Percentiles rank a stretch among this genome's conserved stretches.
Evolutionary conservation across 2,329 filamentous ascomycete genomes (phyloP).

Genomic region (Fusarium sp.): DNA sequence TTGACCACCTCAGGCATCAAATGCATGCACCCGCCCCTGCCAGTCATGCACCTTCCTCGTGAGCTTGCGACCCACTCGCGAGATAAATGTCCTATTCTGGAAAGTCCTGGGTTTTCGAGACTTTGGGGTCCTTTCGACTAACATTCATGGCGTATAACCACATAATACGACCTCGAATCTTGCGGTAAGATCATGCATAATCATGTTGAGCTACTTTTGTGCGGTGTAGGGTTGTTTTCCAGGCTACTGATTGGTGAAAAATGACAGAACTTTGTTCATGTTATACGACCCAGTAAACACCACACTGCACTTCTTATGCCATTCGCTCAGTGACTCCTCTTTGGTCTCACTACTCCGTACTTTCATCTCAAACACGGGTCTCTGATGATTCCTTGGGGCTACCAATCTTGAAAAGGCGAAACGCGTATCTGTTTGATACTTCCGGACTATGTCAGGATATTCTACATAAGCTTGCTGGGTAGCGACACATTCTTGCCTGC

Average conservation of each 20-base stretch:
- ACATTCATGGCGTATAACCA: background rate
- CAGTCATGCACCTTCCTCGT: background rate
- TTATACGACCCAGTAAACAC: background rate
- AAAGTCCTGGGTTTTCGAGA: background rate
- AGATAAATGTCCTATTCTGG: constrained; percentile 15
- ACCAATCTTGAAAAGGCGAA: background rate
- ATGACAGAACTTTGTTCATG: background rate
- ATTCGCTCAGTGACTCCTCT: background rate
- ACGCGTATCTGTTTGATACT: background rate
- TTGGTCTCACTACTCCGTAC: background rate
- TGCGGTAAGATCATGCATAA: background rate
- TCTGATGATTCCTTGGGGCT: background rate
- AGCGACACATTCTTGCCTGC: background rate
- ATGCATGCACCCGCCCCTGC: background rate
- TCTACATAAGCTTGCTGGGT: background rate
- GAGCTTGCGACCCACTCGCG: constrained; percentile 8
- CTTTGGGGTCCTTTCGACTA: constrained; percentile 3
- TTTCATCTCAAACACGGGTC: background rate
- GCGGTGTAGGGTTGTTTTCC: background rate
- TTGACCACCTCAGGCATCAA: constrained; percentile 18
- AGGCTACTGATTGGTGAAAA: background rate
- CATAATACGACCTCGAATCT: constrained; percentile 8
- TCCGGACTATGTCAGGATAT: background rate
- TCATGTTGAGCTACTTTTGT: background rate
- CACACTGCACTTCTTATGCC: background rate